A percentile compares a stretch with the other conserved stretches of the same genome.
These are phyloP conservation scores for Symmetrospora coprosmae DNA, from an alignment of 768 basidiomycete genomes.

Conservation along the genomic window DNA sequence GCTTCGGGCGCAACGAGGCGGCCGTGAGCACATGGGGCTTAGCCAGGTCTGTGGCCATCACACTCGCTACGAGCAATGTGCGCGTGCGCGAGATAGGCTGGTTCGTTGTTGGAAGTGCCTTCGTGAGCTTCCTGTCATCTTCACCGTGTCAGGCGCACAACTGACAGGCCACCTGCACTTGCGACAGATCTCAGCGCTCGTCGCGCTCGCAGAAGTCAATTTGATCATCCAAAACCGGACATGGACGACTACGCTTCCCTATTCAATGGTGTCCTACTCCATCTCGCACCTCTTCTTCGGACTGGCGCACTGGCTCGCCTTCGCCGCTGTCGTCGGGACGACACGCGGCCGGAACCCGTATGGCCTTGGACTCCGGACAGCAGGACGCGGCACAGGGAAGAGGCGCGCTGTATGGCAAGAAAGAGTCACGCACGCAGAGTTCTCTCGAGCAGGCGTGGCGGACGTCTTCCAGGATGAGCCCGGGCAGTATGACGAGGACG, in stretches of 20 bases:
- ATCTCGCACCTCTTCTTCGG: constrained; percentile 16
- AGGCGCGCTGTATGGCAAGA: constrained; percentile 17
- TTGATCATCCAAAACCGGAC: constrained; percentile 5
- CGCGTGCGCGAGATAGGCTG: constrained; percentile 15
- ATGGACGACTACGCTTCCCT: constrained; percentile 2
- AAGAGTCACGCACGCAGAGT: not conserved
- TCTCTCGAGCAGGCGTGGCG: not conserved
- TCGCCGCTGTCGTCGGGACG: constrained; percentile 8
- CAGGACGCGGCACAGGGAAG: not conserved
- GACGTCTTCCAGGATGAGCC: not conserved
- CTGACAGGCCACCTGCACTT: no score
- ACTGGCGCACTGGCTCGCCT: constrained; percentile 11
- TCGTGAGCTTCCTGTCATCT: not conserved
- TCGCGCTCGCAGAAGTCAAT: constrained; percentile 10
- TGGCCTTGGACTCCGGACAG: constrained; percentile 7
- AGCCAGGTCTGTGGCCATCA: not conserved
- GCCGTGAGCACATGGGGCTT: not conserved
- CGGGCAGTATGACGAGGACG: not conserved
- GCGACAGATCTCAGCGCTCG: constrained; percentile 9
- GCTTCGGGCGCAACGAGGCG: not conserved
- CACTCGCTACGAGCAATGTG: not conserved
- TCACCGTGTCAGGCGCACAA: no score
- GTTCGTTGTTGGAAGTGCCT: constrained; percentile 7
- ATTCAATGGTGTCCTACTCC: not conserved
- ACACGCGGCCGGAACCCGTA: constrained; percentile 8